Conservation (phyloP, 495 filamentous ascomycete species). For the Hypoxylon perforatum region DNA sequence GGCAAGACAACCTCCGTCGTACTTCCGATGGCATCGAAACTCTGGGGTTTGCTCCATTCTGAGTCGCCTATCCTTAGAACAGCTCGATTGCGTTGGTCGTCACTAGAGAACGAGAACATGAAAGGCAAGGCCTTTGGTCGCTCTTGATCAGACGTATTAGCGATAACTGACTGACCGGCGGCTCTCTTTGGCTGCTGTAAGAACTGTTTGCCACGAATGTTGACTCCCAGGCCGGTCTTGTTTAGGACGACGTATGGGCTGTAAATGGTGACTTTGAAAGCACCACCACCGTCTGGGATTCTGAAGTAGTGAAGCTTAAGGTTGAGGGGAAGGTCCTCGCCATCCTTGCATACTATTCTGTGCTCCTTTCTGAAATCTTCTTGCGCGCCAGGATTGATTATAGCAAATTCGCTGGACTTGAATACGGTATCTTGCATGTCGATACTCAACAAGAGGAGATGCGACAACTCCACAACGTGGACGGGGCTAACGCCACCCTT, state of each 20-base stretch:
- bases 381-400: slow-evolving; percentile 90
- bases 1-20: slow-evolving; percentile 85
- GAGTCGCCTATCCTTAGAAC: slow-evolving; percentile 88
- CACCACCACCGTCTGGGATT: slow-evolving; percentile 91
- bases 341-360: slow-evolving; percentile 82
- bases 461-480: slow-evolving; percentile 94
- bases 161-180: slow-evolving; percentile 74
- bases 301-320: slow-evolving; percentile 93
- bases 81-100: slow-evolving; percentile 90
- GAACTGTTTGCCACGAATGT: slow-evolving; percentile 88
- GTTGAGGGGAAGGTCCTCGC: slow-evolving; percentile 78
- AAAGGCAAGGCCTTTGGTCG: slow-evolving; percentile 81
- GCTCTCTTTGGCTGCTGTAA: slow-evolving; percentile 82
- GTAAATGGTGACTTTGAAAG: slow-evolving; percentile 94
- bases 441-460: slow-evolving; percentile 89
- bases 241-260: slow-evolving; percentile 95
- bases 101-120: slow-evolving; percentile 92
- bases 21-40: slow-evolving; percentile 98
- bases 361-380: slow-evolving; percentile 90
- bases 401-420: slow-evolving; percentile 93
- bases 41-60: slow-evolving; percentile 95
- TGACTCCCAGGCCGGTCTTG: slow-evolving; percentile 89
- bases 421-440: slow-evolving; percentile 97
- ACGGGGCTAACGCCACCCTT: slow-evolving; percentile 97
- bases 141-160: slow-evolving; percentile 49